Evolutionary conservation across 2,329 filamentous ascomycete species (phyloP).

Genomic region (Aquanectria penicillioides): DNA sequence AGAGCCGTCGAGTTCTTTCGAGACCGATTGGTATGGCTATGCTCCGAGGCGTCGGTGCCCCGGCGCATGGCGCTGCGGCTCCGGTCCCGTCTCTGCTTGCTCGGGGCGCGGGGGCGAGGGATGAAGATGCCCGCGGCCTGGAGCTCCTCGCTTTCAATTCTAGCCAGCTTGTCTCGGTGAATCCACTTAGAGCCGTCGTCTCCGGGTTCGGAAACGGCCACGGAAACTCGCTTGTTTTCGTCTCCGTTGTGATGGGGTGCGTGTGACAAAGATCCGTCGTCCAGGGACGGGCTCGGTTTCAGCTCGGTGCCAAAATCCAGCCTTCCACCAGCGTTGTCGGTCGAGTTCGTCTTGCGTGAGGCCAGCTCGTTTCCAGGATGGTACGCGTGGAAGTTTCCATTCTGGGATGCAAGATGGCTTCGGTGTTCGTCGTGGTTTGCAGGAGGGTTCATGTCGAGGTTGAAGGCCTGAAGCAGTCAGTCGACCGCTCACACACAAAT

Average conservation of each 20-base stretch:
- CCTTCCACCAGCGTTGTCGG: conserved; percentile 44
- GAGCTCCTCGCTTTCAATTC: conserved; percentile 83
- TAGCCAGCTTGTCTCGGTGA: conserved; percentile 83
- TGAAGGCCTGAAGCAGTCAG: conserved; percentile 33
- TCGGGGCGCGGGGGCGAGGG: conserved; percentile 63
- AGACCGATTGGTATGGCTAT: conserved; percentile 38
- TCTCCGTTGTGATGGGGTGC: conserved; percentile 37
- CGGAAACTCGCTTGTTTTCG: conserved; percentile 39
- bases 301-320: conserved; percentile 38
- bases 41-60: conserved; percentile 45
- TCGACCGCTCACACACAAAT: too few relatives aligned
- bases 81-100: conserved; percentile 55
- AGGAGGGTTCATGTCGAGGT: conserved; percentile 29
- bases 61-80: conserved; percentile 49
- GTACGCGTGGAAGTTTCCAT: conserved; percentile 40
- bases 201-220: conserved; percentile 47
- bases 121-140: conserved; percentile 79
- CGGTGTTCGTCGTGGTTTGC: conserved; percentile 32
- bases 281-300: conserved; percentile 34
- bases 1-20: conserved; percentile 60
- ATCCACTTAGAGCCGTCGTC: conserved; percentile 79
- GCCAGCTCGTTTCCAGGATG: conserved; percentile 41
- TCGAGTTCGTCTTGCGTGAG: conserved; percentile 50
- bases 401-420: conserved; percentile 32
- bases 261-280: conserved; percentile 32